Percentiles rank a stretch among this genome's conserved stretches.
Conservation (phyloP, 345 rosid species). For the Noccaea bulbosa region DNA sequence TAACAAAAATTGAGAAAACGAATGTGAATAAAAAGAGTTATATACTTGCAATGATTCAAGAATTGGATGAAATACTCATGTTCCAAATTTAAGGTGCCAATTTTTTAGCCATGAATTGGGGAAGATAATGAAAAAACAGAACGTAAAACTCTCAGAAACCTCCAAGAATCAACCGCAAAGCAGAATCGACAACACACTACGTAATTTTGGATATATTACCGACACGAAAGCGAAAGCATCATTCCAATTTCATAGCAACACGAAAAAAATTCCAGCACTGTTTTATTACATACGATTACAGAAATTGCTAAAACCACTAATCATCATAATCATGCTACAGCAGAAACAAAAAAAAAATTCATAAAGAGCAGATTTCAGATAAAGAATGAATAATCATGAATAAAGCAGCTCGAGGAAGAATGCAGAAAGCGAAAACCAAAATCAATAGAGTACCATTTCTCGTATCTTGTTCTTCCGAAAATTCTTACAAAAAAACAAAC, state of each 20-base stretch:
- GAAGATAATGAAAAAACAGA: not conserved
- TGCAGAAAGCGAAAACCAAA: constrained; percentile 4
- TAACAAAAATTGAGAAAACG: not conserved
- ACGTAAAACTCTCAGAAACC: not conserved
- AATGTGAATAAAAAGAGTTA: constrained; percentile 4
- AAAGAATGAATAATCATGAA: not conserved
- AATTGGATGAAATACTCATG: constrained; percentile 3
- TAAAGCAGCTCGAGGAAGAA: constrained; percentile 26
- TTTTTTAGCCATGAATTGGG: not conserved
- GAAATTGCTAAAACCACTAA: constrained; percentile 4
- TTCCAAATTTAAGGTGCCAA: constrained; percentile 14
- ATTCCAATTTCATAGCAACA: constrained; percentile 25
- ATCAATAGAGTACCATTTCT: constrained; percentile 17
- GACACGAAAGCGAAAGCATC: constrained; percentile 1
- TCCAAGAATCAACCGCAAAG: not conserved
- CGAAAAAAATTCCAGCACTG: not conserved
- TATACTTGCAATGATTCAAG: not conserved
- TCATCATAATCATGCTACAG: not conserved
- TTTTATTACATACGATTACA: constrained; percentile 18
- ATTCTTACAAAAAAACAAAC: constrained; percentile 43
- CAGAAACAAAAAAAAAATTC: not conserved
- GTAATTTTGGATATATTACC: not conserved
- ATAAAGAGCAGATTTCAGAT: not conserved
- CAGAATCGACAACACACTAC: constrained; percentile 12
- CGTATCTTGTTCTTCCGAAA: constrained; percentile 32